Evolutionary conservation across 2,329 filamentous ascomycete species (phyloP), one percentile per base, ranked within the genome.

Genomic region (Gaeumannomyces tritici): DNA sequence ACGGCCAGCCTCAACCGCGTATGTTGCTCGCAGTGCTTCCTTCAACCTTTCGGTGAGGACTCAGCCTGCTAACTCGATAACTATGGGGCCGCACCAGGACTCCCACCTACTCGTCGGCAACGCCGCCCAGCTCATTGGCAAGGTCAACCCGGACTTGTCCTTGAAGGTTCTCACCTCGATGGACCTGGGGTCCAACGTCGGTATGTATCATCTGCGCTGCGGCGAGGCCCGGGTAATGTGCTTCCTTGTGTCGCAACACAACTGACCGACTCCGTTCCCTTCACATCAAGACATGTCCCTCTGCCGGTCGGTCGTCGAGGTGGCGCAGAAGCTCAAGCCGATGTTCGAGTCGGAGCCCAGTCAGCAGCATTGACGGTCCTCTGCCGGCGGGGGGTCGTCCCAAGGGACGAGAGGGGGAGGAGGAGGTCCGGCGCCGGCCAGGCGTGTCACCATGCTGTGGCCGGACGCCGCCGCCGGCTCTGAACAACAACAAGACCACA

Each of bases 91-190:
- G 11, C 31, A 42, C 47, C 62, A 92, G 89, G 89, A 93, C 64
- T 78, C 84, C 1, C 89, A 91, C 69, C 83, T 93, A 27, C 79
- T 82, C 28, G 80, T 86, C 61, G 86, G 87, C 60, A 88, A 90
- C 70, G 86, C 83, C 11, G 87, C 87, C 12, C 90, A 95, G 70
- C 77, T 95, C 66, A 89, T 93, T 65, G 90, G 90, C 67, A 93
- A 91, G 73, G 89, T 95, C 58, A 88, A 89, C 69, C 80, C 80
- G 2, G 90, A 93, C 73, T 76, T 91, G 27, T 83, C 84, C 24
- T 79, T 95, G 68, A 89, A 87, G 71, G 89, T 89, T 31, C 77
- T 91, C 66, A 86, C 80, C 64, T 83, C 86, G 21, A 82, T 84
- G 61, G 89, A 93, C 73, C 81, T 93, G 60, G 90, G 90, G 7